These are phyloP conservation scores for Funneliformis geosporum DNA, from an alignment of 192 early-diverging fungal genomes.

Conservation along the genomic window DNA sequence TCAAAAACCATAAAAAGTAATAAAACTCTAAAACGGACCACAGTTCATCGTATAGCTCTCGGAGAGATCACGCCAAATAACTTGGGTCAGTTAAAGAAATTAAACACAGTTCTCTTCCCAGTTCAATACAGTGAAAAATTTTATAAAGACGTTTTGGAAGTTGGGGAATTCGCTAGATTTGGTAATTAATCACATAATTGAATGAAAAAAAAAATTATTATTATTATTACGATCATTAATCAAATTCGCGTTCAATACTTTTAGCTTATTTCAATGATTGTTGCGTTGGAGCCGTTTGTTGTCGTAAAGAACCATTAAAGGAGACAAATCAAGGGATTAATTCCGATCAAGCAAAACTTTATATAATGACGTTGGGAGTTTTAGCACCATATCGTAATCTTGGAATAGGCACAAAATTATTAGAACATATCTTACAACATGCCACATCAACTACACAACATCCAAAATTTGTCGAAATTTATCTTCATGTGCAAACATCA, in stretches of 20 bases:
- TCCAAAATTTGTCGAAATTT: conserved; percentile 57
- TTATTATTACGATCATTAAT: neutral
- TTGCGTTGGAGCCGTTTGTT: conserved; percentile 84
- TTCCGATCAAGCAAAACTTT: conserved; percentile 50
- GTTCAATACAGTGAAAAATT: conserved; percentile 78
- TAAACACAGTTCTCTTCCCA: conserved; percentile 86
- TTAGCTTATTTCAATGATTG: conserved; percentile 66
- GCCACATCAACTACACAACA: conserved; percentile 40
- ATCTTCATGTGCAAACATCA: conserved; percentile 82
- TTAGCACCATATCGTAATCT: conserved; percentile 79
- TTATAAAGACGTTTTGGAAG: conserved; percentile 71
- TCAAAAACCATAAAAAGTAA: conserved; percentile 24
- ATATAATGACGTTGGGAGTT: conserved; percentile 95
- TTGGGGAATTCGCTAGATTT: conserved; percentile 70
- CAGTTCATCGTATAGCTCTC: conserved; percentile 45
- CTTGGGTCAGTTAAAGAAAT: conserved; percentile 64
- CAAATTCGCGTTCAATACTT: neutral
- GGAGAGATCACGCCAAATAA: conserved; percentile 62
- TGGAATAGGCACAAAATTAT: conserved; percentile 67
- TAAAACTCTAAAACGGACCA: conserved; percentile 28
- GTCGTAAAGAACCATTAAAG: conserved; percentile 64
- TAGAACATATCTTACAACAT: conserved; percentile 60
- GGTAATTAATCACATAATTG: conserved; percentile 42
- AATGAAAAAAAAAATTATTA: neutral
- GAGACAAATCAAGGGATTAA: conserved; percentile 35